Evolutionary conservation across 129 eudicot species (phyloP).

Genomic region (Artemisia annua): DNA sequence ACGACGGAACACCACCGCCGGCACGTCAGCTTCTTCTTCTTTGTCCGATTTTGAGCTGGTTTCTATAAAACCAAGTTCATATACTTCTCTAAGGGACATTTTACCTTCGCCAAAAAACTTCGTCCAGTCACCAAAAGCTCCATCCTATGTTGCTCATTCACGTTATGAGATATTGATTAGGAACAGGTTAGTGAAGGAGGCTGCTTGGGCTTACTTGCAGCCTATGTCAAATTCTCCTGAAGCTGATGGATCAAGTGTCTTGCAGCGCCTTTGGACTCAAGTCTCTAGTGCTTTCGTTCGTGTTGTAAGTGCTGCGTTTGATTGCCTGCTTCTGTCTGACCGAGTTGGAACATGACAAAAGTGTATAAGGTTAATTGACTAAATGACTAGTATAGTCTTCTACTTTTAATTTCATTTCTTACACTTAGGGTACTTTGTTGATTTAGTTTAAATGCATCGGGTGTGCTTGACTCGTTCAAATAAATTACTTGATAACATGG

Average conservation of each 20-base stretch:
- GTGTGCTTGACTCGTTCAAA: too few relatives aligned
- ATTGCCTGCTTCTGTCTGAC: constrained; percentile 12
- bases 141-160: constrained; percentile 20
- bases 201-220: constrained; percentile 94
- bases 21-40: constrained; percentile 24
- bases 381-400: too few relatives aligned
- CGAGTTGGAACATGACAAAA: neutral
- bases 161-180: constrained; percentile 60
- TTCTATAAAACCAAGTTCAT: constrained; percentile 45
- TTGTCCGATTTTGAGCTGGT: constrained; percentile 42
- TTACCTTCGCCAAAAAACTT: constrained; percentile 41
- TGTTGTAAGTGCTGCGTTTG: constrained; percentile 20
- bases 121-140: constrained; percentile 41
- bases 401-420: too few relatives aligned
- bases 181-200: constrained; percentile 79
- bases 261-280: constrained; percentile 47
- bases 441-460: too few relatives aligned
- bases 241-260: constrained; percentile 24
- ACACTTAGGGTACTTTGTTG: too few relatives aligned
- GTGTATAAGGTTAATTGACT: too few relatives aligned
- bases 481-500: too few relatives aligned
- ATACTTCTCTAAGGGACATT: constrained; percentile 73
- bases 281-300: constrained; percentile 27
- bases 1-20: too few relatives aligned
- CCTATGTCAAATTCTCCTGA: constrained; percentile 63